Conservation (phyloP, 345 rosid species). For the Aethionema arabicum region DNA sequence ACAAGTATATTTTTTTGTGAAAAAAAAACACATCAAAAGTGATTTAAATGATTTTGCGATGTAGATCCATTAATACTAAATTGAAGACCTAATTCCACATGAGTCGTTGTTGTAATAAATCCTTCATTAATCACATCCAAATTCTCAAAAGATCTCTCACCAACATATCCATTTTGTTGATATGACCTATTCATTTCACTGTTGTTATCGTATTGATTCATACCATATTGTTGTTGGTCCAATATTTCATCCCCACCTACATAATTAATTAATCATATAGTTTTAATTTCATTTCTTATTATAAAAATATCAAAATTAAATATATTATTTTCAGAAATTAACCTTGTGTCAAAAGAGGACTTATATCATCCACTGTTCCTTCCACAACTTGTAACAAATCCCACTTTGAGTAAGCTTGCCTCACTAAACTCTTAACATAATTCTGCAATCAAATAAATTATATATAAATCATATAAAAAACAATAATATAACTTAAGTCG, state of each 20-base stretch:
- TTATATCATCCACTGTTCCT: slow-evolving; percentile 38
- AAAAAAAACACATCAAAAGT: too few species aligned
- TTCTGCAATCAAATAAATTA: slow-evolving; percentile 38
- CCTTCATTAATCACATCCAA: slow-evolving; percentile 32
- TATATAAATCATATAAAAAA: background rate
- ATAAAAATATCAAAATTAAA: background rate
- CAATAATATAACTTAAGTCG: background rate
- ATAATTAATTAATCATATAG: background rate
- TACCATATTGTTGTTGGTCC: slow-evolving; percentile 41
- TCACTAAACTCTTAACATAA: slow-evolving; percentile 48
- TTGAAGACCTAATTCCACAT: slow-evolving; percentile 26
- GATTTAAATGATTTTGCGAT: slow-evolving; percentile 42
- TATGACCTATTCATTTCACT: slow-evolving; percentile 28
- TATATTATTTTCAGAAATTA: background rate
- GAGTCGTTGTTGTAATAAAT: background rate
- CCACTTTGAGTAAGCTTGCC: slow-evolving; percentile 61
- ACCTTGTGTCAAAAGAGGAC: slow-evolving; percentile 63
- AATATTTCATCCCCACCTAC: slow-evolving; percentile 40
- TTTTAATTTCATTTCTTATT: background rate
- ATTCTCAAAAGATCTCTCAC: slow-evolving; percentile 21
- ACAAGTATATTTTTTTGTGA: background rate
- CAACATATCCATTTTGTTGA: slow-evolving; percentile 34
- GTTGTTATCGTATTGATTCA: slow-evolving; percentile 35
- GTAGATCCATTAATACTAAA: slow-evolving; percentile 45
- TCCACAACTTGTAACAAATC: slow-evolving; percentile 46